A percentile compares a stretch with the other conserved stretches of the same genome.
phyloP scores from a whole-genome alignment of 2,329 filamentous ascomycete genomes.

The Aureobasidium vineae region DNA sequence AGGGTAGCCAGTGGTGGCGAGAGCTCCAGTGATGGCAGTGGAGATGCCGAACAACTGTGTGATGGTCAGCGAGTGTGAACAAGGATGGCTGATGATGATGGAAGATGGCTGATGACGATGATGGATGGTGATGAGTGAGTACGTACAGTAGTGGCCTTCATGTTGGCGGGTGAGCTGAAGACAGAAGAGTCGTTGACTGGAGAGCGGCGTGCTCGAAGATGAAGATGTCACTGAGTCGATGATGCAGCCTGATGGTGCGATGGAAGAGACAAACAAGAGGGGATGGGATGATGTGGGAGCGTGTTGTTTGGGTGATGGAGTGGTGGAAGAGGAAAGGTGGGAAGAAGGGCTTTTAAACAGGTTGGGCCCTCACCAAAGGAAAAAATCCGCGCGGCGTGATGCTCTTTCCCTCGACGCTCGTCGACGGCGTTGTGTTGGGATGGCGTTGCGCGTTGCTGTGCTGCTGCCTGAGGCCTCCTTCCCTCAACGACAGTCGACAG shows the following conservation, averaged over 20 bases:
- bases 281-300: background rate
- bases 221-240: background rate
- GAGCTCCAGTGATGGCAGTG: background rate
- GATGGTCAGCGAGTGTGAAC: background rate
- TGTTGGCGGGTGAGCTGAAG: background rate
- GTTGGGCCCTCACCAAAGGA: background rate
- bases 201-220: background rate
- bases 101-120: background rate
- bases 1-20: background rate
- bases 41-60: background rate
- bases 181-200: background rate
- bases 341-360: background rate
- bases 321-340: background rate
- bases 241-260: background rate
- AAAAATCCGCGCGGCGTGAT: background rate
- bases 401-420: background rate
- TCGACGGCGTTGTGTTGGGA: background rate
- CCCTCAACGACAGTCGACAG: background rate
- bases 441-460: background rate
- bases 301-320: background rate
- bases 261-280: background rate
- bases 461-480: conserved; percentile 10
- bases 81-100: background rate
- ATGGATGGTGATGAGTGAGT: background rate
- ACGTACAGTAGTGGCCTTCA: conserved; percentile 23